These are phyloP conservation scores for Zygosaccharomyces bailii DNA, from an alignment of 805 yeast genomes.

Conservation along the genomic window DNA sequence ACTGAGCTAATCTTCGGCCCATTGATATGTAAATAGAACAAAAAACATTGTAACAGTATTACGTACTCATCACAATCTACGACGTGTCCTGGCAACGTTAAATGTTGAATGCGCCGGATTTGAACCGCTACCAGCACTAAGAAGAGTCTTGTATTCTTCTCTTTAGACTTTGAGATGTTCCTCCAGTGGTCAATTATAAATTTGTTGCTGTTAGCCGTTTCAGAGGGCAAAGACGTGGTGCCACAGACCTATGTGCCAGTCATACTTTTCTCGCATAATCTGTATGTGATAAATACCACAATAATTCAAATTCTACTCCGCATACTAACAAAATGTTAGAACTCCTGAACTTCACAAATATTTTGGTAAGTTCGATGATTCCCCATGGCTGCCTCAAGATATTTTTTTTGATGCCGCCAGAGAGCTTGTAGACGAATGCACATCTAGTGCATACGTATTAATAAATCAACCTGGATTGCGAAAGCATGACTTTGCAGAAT, in stretches of 20 bases:
- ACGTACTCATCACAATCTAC: not conserved
- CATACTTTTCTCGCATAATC: constrained; percentile 20
- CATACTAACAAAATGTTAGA: constrained; percentile 14
- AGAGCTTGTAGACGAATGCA: constrained; percentile 41
- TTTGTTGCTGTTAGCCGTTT: not conserved
- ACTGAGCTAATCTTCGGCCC: not conserved
- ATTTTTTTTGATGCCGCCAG: constrained; percentile 32
- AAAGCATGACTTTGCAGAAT: constrained; percentile 44
- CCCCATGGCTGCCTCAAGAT: constrained; percentile 22
- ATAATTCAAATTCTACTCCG: not conserved
- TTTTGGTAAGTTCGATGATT: constrained; percentile 19
- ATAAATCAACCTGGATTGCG: constrained; percentile 53
- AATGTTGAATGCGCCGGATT: not conserved
- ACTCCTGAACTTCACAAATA: constrained; percentile 26
- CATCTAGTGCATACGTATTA: constrained; percentile 55
- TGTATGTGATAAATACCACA: constrained; percentile 11
- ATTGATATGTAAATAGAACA: not conserved
- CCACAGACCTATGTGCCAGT: constrained; percentile 20
- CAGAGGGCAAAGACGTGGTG: constrained; percentile 4
- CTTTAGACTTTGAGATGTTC: not conserved
- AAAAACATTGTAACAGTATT: no score
- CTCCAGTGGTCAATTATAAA: constrained; percentile 2
- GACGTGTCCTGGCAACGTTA: not conserved
- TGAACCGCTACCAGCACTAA: not conserved
- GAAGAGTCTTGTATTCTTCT: not conserved